A percentile compares a stretch with the other conserved stretches of the same genome.
Conservation (phyloP, 352 stramenopile genomes). For the Phytophthora litchii region DNA sequence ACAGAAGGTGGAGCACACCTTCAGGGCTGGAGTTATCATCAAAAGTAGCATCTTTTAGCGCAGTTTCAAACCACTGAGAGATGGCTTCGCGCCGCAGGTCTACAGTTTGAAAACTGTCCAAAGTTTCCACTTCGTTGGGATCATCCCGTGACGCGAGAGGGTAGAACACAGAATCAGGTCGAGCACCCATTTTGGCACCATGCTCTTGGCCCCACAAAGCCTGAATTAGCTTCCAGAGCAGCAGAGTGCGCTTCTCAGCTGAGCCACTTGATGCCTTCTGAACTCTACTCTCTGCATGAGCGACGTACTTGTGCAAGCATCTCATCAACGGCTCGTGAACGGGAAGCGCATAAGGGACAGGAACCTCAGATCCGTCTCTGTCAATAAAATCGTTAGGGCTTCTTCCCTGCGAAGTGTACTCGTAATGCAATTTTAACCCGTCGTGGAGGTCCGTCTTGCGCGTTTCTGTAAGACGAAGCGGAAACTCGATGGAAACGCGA, state of each 20-base stretch:
- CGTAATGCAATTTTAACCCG: constrained; percentile 65
- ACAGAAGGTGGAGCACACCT: constrained; percentile 48
- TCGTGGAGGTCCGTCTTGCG: constrained; percentile 54
- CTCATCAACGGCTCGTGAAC: constrained; percentile 52
- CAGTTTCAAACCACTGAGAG: constrained; percentile 77
- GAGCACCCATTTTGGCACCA: constrained; percentile 31
- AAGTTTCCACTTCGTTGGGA: constrained; percentile 60
- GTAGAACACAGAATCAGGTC: constrained; percentile 35
- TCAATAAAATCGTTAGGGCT: constrained; percentile 30
- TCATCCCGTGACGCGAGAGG: constrained; percentile 66
- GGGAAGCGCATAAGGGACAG: constrained; percentile 53
- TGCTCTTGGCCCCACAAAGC: constrained; percentile 84
- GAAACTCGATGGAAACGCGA: constrained; percentile 61
- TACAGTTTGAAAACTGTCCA: constrained; percentile 71
- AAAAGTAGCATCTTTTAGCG: constrained; percentile 33
- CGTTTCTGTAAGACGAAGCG: constrained; percentile 40
- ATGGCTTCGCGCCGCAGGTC: constrained; percentile 76
- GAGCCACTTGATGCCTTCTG: constrained; percentile 12
- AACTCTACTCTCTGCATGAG: constrained; percentile 43
- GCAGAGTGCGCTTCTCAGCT: constrained; percentile 29
- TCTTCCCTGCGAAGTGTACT: constrained; percentile 46
- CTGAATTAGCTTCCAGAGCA: constrained; percentile 78
- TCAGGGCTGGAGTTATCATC: constrained; percentile 29
- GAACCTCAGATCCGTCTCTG: constrained; percentile 32
- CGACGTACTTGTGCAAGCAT: constrained; percentile 69